These are phyloP conservation scores for Tephrocybe sp. DNA, from an alignment of 768 basidiomycete genomes.

Conservation along the genomic window DNA sequence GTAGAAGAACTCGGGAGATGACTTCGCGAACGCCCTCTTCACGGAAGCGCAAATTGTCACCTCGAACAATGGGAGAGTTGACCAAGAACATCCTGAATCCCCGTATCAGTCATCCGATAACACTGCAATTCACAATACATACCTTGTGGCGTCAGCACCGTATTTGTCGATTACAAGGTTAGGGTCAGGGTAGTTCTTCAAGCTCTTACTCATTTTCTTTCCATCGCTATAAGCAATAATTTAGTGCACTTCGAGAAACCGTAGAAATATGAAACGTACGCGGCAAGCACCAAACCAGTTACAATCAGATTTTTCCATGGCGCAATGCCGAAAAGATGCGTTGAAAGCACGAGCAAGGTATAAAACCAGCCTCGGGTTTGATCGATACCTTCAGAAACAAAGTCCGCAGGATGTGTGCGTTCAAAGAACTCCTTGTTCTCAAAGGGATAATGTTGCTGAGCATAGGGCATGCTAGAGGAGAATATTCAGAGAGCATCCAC, in stretches of 20 bases:
- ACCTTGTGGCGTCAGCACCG: conserved; percentile 95
- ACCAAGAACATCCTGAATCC: conserved; percentile 87
- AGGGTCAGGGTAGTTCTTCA: conserved; percentile 96
- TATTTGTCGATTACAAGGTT: conserved; percentile 85
- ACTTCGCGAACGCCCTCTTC: conserved; percentile 98
- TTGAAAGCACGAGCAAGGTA: conserved; percentile 93
- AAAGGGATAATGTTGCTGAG: conserved; percentile 96
- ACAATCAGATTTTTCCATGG: conserved; percentile 99
- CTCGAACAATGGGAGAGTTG: conserved; percentile 97
- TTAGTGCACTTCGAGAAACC: background rate
- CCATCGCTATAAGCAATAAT: conserved; percentile 62
- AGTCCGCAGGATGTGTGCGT: conserved; percentile 87
- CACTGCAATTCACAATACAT: background rate
- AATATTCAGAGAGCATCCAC: background rate
- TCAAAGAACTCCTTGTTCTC: conserved; percentile 92
- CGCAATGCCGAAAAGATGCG: conserved; percentile 88
- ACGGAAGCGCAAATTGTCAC: conserved; percentile 95
- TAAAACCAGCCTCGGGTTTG: conserved; percentile 99
- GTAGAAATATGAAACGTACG: conserved; percentile 45
- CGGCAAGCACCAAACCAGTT: conserved; percentile 92
- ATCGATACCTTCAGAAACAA: conserved; percentile 97
- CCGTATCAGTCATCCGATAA: conserved; percentile 3
- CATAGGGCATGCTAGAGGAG: conserved; percentile 91
- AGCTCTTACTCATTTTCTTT: conserved; percentile 99
- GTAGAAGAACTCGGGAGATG: conserved; percentile 91